Evolutionary conservation across 2,329 filamentous ascomycete genomes (phyloP), one percentile per base, ranked within the genome.

Genomic region (Verruconis gallopava): DNA sequence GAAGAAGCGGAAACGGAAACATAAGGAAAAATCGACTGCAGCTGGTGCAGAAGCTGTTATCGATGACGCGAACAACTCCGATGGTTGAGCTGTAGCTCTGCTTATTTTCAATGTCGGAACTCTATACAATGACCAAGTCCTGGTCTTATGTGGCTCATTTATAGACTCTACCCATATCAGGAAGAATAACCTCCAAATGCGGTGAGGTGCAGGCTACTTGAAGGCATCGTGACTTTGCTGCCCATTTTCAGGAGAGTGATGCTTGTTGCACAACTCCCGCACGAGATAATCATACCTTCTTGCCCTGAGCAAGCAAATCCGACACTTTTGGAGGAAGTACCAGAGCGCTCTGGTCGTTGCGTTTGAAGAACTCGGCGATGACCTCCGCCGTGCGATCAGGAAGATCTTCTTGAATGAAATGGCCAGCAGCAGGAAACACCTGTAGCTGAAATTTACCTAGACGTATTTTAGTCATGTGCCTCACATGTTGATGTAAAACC

Each of bases 391-490:
- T 93, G 67, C 89, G 93, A 54, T 86, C 82, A 0, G 91, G 88
- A 38, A 89, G 73, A 58, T 98, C 91, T 60, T 98, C 91, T 50
- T 98, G 91, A 43, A 98, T 77, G 55, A 98, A 98, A 59, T 98
- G 91, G 0, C 91, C 91, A 1, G 91, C 86, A 57, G 94, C 85
- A 1, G 91, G 88, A 52, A 96, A 83, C 4, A 98, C 88, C 51
- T 94, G 84, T 36, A 98, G 67, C 44, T 93, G 86, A 56, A 96
- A 98, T 69, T 96, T 96, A 4, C 88, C 68, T 81, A 77, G 47
- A 38, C 6, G 9, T 3, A 18, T 4, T 13, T 22, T 20, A 21
- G 37, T 19, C 15, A 35, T 20, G 15, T 17, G 21, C 17, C 5
- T n/a, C 17, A 44, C n/a, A 21, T n/a, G 15, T 13, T 15, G 22